Percentiles rank a stretch among this genome's conserved stretches.
These are phyloP conservation scores for Rubia peregrina DNA, from an alignment of 305 asterid species.

Conservation along the genomic window DNA sequence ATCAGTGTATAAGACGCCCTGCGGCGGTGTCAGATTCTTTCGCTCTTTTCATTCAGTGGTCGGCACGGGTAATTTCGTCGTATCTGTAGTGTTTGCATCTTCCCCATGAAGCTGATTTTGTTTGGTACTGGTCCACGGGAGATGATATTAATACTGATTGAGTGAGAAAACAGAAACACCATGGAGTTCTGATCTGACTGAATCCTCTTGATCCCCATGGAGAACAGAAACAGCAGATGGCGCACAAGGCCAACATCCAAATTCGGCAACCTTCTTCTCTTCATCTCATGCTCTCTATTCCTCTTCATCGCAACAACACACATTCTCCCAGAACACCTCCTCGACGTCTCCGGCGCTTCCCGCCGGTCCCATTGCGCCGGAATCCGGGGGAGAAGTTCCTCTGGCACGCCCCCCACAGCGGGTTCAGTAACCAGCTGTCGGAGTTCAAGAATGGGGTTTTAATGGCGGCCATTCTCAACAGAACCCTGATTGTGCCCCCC, in stretches of 20 bases:
- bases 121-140: too few relatives aligned
- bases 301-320: slow-evolving; percentile 8
- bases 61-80: too few relatives aligned
- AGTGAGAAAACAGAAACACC: too few relatives aligned
- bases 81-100: too few relatives aligned
- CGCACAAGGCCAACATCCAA: slow-evolving; percentile 14
- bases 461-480: slow-evolving; percentile 68
- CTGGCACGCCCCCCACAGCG: slow-evolving; percentile 17
- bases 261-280: slow-evolving; percentile 14
- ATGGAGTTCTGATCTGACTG: slow-evolving; percentile 8
- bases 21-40: too few relatives aligned
- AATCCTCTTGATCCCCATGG: neutral
- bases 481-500: slow-evolving; percentile 91
- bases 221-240: slow-evolving; percentile 11
- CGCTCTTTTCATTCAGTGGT: too few relatives aligned
- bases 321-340: slow-evolving; percentile 16
- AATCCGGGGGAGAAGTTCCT: slow-evolving; percentile 42
- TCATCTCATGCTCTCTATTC: slow-evolving; percentile 20
- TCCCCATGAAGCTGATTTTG: too few relatives aligned
- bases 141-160: too few relatives aligned
- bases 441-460: slow-evolving; percentile 29
- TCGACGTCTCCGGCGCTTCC: slow-evolving; percentile 18
- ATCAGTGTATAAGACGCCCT: too few relatives aligned
- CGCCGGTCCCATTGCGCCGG: slow-evolving; percentile 17
- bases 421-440: too few relatives aligned